Base-by-base conservation (phyloP, 2,329 filamentous ascomycete genomes). In the Aureobasidium sp. region DNA sequence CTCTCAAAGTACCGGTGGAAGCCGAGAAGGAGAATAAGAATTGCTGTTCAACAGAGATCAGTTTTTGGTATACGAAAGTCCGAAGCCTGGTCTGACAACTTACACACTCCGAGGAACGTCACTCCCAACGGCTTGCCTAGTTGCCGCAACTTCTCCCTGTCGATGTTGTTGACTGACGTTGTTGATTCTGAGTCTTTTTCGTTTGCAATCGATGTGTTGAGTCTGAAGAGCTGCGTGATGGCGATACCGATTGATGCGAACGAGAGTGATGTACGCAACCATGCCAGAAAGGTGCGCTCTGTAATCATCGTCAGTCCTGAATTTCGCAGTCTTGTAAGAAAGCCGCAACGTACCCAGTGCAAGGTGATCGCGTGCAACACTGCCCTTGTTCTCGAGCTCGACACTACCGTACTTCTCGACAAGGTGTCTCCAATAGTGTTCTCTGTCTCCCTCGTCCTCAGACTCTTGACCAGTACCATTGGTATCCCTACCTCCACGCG, bases 201-300 rank as follows among this genome's bases (percentile, higher is more conserved):
- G 61, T 62, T 61, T 37, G 75, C 70, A 42, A 88, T 76, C 9
- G 84, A 81, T 0, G 85, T 88, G 76, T 92, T 92, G 62, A 94
- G 84, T 30, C 90, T 87, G 76, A 94, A 93, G 51, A 94, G 83
- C 72, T 94, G 90, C 1, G 90, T 93, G 44, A 94, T 83, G 47
- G 89, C 90, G 63, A 94, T 89, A 62, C 90, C 90, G 66, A 94
- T 93, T 37, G 84, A 88, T 11, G 89, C 88, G 69, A 94, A 94
- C 29, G 88, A 85, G 39, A 94, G 81, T 2, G 88, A 91, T 3
- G 90, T 94, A 58, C 90, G 84, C 47, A 94, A 81, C 90, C 90
- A 94, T 60, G 90, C 90, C 36, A 94, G 83, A 73, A 93, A 94
- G 0, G 90, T 94, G 25, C 90, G 83, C 75, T 94, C 90, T 91